Base-by-base conservation (phyloP, 2,329 filamentous ascomycete genomes). In the Parasarocladium wereldwijsianum region DNA sequence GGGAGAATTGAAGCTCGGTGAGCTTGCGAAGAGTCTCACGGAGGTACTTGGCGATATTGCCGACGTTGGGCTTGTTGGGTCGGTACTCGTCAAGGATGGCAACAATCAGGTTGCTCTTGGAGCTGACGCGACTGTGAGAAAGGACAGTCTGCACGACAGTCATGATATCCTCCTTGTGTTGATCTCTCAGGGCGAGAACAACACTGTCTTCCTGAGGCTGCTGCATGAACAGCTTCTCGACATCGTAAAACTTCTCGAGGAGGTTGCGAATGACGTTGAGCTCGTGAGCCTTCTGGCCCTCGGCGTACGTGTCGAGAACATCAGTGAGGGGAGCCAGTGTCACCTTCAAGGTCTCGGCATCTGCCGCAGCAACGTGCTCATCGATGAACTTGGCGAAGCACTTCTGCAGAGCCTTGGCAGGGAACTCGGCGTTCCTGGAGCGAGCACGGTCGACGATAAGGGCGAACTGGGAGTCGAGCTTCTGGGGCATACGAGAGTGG, bases 401-500 rank as follows among this genome's bases (percentile, higher is more conserved):
- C 64, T 92, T 93, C 38, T 69, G 62, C 24, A 98, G 66, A 36
- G 80, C 71, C 62, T 92, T 93, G 36, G 86, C 81, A 8, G 90
- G 90, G 63, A 98, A 98, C 47, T 98, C 90, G 8, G 69, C 64
- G 36, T 80, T 74, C 26, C 90, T 74, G 33, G 71, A 59, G 52
- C 76, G 81, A 24, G 85, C 74, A 36, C 81, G 77, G 35, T 96
- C 87, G 30, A 96, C 78, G 25, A 92, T 77, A 45, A 90, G 81
- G 9, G 76, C 74, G 40, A 98, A 77, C 39, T 72, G 75, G 14
- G 73, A 55, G 43, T 94, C 86, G 17, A 98, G 74, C 60, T 87
- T 94, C 50, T 87, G 78, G 0, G 90, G 90, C 81, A 96, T 98
- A 44, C 90, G 81, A 6, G 86, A 82, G 55, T 96, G 87, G n/a